Evolutionary conservation across 495 filamentous ascomycete genomes (phyloP), one percentile per base, ranked within the genome.

Genomic region (Aspergillus taichungensis): DNA sequence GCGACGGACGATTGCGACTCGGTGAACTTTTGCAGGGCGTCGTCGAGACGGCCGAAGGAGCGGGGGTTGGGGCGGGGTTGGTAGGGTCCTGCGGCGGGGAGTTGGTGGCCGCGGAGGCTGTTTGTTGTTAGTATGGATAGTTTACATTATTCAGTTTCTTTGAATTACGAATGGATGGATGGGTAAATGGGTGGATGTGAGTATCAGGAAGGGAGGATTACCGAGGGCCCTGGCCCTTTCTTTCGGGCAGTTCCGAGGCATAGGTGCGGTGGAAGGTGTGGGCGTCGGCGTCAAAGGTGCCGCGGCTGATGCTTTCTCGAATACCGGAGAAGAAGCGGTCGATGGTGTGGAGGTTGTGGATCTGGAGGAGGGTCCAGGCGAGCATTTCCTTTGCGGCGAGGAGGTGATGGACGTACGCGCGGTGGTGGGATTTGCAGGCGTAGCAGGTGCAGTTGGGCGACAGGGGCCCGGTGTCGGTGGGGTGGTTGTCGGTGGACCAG

Each of bases 371-470:
- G 3, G 86, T 84, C 92, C 92, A 98, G 18, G 79, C 91, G 3
- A 95, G 80, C 94, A 98, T 96, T 62, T 98, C 92, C 52, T 88
- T 90, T 0, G 92, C 87, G 11, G 71, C 61, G 4, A 98, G 74
- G 5, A 98, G 75, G 58, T 98, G 94, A 47, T 88, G 82, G 30
- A 97, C 51, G 64, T 84, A 97, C 1, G 94, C 91, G 6, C 79
- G 69, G 62, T 95, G 88, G 61, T 98, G 94, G 9, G 75, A 74
- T 1, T 68, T 78, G 71, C 92, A 98, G 13, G 89, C 67, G 59
- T 94, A 92, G 73, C 92, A 98, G 13, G 63, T 49, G 64, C 92
- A 98, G 34, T 60, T 65, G 27, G 67, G 43, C 0, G 54, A 49
- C 11, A 97, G 65, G 0, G 89, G 81, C 0, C 56, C 52, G 1